Percentiles rank a stretch among this genome's conserved stretches.
Conservation (phyloP, 768 basidiomycete genomes). For the Cantharellus anzutake region DNA sequence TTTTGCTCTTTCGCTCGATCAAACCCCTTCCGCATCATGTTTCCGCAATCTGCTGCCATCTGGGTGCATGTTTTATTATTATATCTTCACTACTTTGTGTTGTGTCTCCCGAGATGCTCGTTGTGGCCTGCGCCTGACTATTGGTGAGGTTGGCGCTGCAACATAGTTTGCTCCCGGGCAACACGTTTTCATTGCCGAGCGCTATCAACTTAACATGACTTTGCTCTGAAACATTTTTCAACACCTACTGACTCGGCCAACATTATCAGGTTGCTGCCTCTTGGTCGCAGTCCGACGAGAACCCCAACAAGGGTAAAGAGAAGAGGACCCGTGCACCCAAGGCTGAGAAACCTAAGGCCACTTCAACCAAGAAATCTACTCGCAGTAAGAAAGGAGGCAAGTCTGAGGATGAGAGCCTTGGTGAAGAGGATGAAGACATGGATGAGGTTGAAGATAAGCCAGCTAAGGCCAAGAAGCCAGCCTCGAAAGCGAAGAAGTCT, state of each 20-base stretch:
- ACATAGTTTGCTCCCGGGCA: background rate
- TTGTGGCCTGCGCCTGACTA: background rate
- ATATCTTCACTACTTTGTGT: background rate
- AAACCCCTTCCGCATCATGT: background rate
- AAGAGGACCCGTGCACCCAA: conserved; percentile 6
- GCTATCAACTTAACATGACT: background rate
- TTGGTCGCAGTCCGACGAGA: conserved; percentile 43
- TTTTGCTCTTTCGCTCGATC: too few species aligned
- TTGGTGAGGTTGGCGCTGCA: background rate
- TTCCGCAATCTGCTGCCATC: background rate
- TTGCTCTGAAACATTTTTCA: background rate
- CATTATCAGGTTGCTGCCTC: conserved; percentile 29
- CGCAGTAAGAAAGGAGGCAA: background rate
- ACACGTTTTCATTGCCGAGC: background rate
- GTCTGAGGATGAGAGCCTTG: background rate
- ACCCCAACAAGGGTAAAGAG: conserved; percentile 35
- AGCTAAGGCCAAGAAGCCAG: background rate
- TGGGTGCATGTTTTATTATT: background rate
- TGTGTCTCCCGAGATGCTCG: background rate
- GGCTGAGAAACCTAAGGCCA: conserved; percentile 12
- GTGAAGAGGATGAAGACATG: background rate
- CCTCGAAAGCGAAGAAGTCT: background rate
- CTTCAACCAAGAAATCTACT: background rate
- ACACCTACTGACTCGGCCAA: background rate
- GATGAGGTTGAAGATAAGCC: background rate